phyloP scores from a whole-genome alignment of 2,329 filamentous ascomycete genomes.

The Helminthosporium solani region DNA sequence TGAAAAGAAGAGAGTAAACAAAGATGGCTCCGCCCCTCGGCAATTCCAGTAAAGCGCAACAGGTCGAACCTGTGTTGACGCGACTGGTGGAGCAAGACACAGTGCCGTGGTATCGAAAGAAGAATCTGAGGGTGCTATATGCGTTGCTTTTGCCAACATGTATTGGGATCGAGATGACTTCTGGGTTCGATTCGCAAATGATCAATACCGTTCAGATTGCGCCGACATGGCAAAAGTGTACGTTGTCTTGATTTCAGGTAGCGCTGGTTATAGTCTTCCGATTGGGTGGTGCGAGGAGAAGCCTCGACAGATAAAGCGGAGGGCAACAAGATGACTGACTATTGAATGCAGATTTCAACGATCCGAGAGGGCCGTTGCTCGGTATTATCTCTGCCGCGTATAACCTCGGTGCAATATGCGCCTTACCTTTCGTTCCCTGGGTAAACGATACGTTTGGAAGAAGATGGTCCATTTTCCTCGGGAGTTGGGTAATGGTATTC shows the following conservation, averaged over 20 bases:
- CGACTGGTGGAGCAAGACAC: constrained; percentile 44
- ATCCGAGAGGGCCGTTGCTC: constrained; percentile 41
- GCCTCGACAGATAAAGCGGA: not conserved
- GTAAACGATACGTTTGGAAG: constrained; percentile 48
- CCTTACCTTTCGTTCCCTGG: constrained; percentile 36
- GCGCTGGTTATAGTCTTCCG: too few species aligned
- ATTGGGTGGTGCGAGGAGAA: too few species aligned
- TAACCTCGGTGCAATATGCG: constrained; percentile 42
- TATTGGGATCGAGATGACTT: constrained; percentile 38
- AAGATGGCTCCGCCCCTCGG: constrained; percentile 10
- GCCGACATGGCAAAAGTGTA: constrained; percentile 29
- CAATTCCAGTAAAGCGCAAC: constrained; percentile 6
- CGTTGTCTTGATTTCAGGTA: not conserved
- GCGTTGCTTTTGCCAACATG: constrained; percentile 35
- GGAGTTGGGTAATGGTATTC: constrained; percentile 48
- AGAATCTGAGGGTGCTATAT: constrained; percentile 39
- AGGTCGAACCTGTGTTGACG: constrained; percentile 44
- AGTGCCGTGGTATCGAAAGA: constrained; percentile 43
- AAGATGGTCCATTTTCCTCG: constrained; percentile 43
- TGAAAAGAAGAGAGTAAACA: not conserved
- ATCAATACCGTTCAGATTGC: constrained; percentile 36
- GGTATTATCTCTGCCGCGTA: constrained; percentile 49
- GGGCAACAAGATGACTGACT: not conserved
- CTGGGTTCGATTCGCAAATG: constrained; percentile 37
- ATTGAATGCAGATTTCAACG: constrained; percentile 21